Conservation (phyloP, 73 alveolate genomes). For the Paramecium bursaria region DNA sequence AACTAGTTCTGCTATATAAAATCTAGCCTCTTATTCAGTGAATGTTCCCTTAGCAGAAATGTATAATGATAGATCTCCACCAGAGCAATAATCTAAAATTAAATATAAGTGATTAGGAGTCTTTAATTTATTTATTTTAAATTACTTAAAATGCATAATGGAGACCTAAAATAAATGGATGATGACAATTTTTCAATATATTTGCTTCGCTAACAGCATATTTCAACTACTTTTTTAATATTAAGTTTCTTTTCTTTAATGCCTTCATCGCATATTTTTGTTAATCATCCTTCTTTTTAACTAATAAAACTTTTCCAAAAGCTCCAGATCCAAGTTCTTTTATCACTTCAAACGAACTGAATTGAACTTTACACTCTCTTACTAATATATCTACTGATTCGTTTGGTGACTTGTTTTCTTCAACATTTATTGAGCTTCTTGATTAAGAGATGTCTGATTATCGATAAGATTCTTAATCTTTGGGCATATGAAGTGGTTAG, state of each 20-base stretch:
- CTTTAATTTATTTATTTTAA: slow-evolving; percentile 69
- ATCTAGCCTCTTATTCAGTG: slow-evolving; percentile 83
- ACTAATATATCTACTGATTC: background rate
- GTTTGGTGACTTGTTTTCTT: background rate
- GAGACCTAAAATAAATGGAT: slow-evolving; percentile 68
- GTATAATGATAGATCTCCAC: slow-evolving; percentile 87
- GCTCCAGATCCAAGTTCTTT: slow-evolving; percentile 88
- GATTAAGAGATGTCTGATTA: slow-evolving; percentile 24
- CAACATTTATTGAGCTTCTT: background rate
- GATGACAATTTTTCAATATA: slow-evolving; percentile 45
- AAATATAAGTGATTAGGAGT: slow-evolving; percentile 88
- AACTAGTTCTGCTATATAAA: slow-evolving; percentile 84
- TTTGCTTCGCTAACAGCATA: slow-evolving; percentile 80
- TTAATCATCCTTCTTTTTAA: slow-evolving; percentile 78
- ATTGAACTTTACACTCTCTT: slow-evolving; percentile 61
- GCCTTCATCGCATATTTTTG: slow-evolving; percentile 87
- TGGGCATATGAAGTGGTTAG: background rate
- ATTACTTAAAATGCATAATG: slow-evolving; percentile 69
- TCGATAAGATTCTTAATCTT: slow-evolving; percentile 1
- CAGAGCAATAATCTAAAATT: slow-evolving; percentile 88
- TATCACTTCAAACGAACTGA: slow-evolving; percentile 77
- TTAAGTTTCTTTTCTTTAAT: slow-evolving; percentile 77
- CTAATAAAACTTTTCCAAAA: slow-evolving; percentile 89
- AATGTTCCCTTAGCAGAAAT: slow-evolving; percentile 74
- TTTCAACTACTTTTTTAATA: slow-evolving; percentile 76